Evolutionary conservation across 192 early-diverging fungal genomes (phyloP).

Genomic region (Mortierella hygrophila): DNA sequence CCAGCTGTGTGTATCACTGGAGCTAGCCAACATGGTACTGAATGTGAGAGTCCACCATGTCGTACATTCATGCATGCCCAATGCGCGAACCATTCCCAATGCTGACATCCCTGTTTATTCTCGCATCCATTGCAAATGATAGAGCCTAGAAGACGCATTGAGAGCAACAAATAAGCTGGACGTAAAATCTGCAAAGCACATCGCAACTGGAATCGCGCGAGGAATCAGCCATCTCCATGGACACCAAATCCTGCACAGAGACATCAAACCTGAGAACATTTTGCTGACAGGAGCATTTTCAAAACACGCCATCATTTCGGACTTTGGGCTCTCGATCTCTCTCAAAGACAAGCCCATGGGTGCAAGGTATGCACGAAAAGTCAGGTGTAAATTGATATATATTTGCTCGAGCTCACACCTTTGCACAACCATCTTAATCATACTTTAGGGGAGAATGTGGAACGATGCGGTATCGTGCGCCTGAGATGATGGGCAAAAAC

Average conservation of each 20-base stretch:
- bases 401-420: neutral
- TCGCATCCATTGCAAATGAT: neutral
- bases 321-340: neutral
- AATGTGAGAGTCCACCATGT: neutral
- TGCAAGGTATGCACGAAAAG: neutral
- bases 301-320: neutral
- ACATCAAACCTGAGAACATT: neutral
- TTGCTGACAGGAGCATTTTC: neutral
- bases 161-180: neutral
- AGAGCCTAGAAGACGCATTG: neutral
- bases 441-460: neutral
- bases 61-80: neutral
- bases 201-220: neutral
- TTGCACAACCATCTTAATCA: neutral
- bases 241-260: neutral
- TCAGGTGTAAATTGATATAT: neutral
- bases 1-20: neutral
- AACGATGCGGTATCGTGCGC: neutral
- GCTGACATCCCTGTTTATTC: neutral
- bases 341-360: neutral
- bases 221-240: neutral
- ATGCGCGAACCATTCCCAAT: neutral
- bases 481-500: neutral
- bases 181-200: neutral
- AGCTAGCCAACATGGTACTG: neutral